These are phyloP conservation scores for Moniliophthora roreri DNA, from an alignment of 1,284 basidiomycete species.

Conservation along the genomic window DNA sequence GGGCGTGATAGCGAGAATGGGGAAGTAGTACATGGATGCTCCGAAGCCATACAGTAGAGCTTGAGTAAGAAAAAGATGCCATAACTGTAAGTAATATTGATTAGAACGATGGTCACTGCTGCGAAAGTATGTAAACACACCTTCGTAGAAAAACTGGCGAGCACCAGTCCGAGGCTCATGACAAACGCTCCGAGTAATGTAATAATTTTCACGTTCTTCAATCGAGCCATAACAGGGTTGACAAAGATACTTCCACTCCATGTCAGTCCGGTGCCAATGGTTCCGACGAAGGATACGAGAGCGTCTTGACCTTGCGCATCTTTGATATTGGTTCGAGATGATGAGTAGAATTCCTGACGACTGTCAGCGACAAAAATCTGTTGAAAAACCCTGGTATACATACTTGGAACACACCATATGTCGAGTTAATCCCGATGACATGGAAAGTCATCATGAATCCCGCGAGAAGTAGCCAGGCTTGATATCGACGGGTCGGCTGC, in stretches of 20 bases:
- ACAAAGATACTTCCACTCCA: constrained; percentile 49
- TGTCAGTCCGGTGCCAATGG: constrained; percentile 43
- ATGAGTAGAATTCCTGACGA: constrained; percentile 43
- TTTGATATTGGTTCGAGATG: constrained; percentile 32
- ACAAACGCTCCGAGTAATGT: constrained; percentile 36
- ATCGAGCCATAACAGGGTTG: constrained; percentile 37
- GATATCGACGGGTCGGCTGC: constrained; percentile 29
- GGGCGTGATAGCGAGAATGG: constrained; percentile 40
- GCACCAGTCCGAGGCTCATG: constrained; percentile 42
- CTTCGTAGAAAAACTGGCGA: constrained; percentile 38
- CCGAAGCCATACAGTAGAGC: constrained; percentile 42
- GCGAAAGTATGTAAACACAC: constrained; percentile 20
- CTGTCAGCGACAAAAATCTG: constrained; percentile 21
- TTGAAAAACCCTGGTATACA: constrained; percentile 10
- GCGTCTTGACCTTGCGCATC: constrained; percentile 39
- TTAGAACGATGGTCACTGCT: neutral
- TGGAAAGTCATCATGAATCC: constrained; percentile 47
- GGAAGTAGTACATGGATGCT: constrained; percentile 45
- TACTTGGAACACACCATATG: constrained; percentile 39
- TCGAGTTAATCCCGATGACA: constrained; percentile 42
- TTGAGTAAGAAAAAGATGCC: constrained; percentile 46
- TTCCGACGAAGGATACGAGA: constrained; percentile 42
- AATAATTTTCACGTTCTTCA: constrained; percentile 34
- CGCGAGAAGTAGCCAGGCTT: constrained; percentile 34
- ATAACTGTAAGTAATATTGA: constrained; percentile 28